Conservation (phyloP, 192 early-diverging fungal genomes). For the Pilaira anomala region DNA sequence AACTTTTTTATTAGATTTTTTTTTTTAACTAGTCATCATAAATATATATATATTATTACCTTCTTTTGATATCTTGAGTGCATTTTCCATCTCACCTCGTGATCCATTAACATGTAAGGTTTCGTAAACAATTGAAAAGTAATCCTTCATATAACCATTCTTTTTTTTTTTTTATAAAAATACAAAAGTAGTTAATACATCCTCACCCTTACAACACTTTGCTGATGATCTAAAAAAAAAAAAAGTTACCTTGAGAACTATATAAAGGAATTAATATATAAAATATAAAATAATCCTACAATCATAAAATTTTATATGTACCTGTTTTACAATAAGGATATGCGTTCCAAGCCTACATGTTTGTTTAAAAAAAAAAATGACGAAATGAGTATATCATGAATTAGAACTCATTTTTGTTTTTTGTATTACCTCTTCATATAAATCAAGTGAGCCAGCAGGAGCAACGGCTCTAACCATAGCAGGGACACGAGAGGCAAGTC, state of each 20-base stretch:
- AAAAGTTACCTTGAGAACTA: conserved; percentile 23
- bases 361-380: conserved; percentile 1
- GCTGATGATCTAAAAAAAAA: too few species aligned
- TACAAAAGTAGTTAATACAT: too few species aligned
- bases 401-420: background rate
- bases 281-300: background rate
- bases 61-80: conserved; percentile 34
- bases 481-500: conserved; percentile 51
- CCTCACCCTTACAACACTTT: too few species aligned
- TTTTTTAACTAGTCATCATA: too few species aligned
- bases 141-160: conserved; percentile 69
- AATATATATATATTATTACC: background rate
- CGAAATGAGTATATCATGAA: background rate
- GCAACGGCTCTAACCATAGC: conserved; percentile 54
- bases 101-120: conserved; percentile 66
- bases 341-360: conserved; percentile 75
- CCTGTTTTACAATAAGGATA: conserved; percentile 60
- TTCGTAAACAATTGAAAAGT: conserved; percentile 71
- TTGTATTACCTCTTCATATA: conserved; percentile 58
- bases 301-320: conserved; percentile 1
- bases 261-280: background rate
- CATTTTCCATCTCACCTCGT: conserved; percentile 70
- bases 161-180: conserved; percentile 17
- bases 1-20: too few species aligned
- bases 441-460: conserved; percentile 61